Evolutionary conservation across 108 stramenopile genomes (phyloP), one percentile per base, ranked within the genome.

Genomic region (Seminavis robusta): DNA sequence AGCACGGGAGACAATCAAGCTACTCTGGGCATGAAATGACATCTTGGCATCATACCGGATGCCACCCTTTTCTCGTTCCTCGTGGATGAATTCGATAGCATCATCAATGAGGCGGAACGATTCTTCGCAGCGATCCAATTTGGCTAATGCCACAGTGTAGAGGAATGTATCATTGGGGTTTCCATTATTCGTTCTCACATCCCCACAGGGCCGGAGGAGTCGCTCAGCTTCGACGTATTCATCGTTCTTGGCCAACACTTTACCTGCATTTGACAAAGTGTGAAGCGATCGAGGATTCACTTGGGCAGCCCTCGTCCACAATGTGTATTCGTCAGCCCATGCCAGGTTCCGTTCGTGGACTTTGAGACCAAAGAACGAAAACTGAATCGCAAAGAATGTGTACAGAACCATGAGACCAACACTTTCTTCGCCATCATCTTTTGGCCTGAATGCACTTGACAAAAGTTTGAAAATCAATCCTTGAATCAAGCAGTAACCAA

Each of bases 261-360:
- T 74, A 16, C 78, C 78, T 49, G 56, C 59, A 40, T 79, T 79
- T 54, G 73, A 79, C 49, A 64, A 61, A 21, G 78, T 79, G 34
- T 79, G 78, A 33, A 65, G 38, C 23, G 60, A 63, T 50, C 38
- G 50, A 8, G 78, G 59, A 46, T 79, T 79, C 69, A 74, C 41
- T 33, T 48, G 37, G 32, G 69, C 73, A 17, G 78, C 78, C 8
- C 61, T 1, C 47, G 17, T 52, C 78, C 78, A 79, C 10, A 79
- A 42, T 20, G 24, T 47, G n/a, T 67, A 41, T 1, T 64, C 51
- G 34, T 67, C 45, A 39, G 62, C 64, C 78, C 78, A 79, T 16
- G 73, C 68, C 8, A 74, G 28, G 59, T 79, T 79, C 3, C 78
- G 63, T 43, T 65, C 72, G 58, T 79, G 78, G 1, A 63, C 64